These are phyloP conservation scores for Talaromyces sp. DNA, from an alignment of 2,329 filamentous ascomycete species.

Conservation along the genomic window DNA sequence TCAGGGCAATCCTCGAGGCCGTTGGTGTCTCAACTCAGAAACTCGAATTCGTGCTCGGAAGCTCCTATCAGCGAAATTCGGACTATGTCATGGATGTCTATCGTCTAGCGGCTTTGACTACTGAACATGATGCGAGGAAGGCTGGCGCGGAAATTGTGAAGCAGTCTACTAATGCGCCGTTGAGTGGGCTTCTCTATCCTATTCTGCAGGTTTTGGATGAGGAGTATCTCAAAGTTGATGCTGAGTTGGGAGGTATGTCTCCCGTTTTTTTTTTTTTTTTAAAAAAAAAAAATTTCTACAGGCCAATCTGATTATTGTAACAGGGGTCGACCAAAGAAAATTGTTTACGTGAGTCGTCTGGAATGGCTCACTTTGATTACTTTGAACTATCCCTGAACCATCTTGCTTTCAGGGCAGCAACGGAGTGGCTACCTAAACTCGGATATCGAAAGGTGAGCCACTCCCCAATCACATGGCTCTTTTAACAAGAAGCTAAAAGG, in stretches of 20 bases:
- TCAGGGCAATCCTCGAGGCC: slow-evolving; percentile 71
- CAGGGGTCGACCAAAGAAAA: slow-evolving; percentile 63
- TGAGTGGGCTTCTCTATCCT: slow-evolving; percentile 77
- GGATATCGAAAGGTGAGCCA: slow-evolving; percentile 63
- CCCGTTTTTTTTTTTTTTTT: background rate
- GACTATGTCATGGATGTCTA: slow-evolving; percentile 88
- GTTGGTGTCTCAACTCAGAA: slow-evolving; percentile 76
- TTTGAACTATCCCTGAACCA: background rate
- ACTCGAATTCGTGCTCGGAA: slow-evolving; percentile 80
- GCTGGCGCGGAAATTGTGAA: slow-evolving; percentile 94
- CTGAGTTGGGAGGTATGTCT: slow-evolving; percentile 68
- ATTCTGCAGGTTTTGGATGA: slow-evolving; percentile 90
- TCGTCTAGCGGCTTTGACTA: slow-evolving; percentile 67
- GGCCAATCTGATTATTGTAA: background rate
- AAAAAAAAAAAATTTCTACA: background rate
- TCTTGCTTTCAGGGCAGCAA: slow-evolving; percentile 64
- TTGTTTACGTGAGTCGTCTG: slow-evolving; percentile 52
- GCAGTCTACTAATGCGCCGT: slow-evolving; percentile 73
- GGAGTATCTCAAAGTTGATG: slow-evolving; percentile 82
- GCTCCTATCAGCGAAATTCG: slow-evolving; percentile 67
- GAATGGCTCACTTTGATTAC: too few relatives aligned
- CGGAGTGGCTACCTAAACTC: slow-evolving; percentile 79
- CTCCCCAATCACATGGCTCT: background rate
- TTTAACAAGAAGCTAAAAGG: background rate
- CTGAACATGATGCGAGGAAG: slow-evolving; percentile 70